A percentile compares a stretch with the other conserved stretches of the same genome.
These are phyloP conservation scores for Pseudomassariella vexata DNA, from an alignment of 2,329 filamentous ascomycete genomes.

Conservation along the genomic window DNA sequence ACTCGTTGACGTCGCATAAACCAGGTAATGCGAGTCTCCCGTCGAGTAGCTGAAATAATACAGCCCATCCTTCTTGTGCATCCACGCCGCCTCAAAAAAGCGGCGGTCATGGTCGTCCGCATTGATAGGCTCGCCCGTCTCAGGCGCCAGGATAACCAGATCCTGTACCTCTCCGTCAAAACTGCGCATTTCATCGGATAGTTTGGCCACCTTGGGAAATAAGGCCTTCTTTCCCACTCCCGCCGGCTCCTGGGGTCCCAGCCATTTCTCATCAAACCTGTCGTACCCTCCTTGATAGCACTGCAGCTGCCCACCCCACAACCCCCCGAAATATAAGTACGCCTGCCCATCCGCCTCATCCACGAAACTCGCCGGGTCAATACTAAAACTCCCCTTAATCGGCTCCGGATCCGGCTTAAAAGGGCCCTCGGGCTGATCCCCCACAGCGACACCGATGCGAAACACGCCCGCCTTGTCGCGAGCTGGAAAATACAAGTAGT, in stretches of 20 bases:
- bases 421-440: conserved; percentile 60
- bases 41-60: conserved; percentile 79
- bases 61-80: conserved; percentile 63
- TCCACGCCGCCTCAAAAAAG: conserved; percentile 78
- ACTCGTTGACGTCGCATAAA: conserved; percentile 58
- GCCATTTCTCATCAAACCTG: conserved; percentile 48
- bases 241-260: conserved; percentile 53
- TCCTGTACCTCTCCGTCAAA: conserved; percentile 53
- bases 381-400: conserved; percentile 67
- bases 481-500: conserved; percentile 74
- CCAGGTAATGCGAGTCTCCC: conserved; percentile 70
- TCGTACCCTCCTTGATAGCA: conserved; percentile 58
- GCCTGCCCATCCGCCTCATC: conserved; percentile 55
- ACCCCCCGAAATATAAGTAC: conserved; percentile 71
- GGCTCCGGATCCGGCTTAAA: conserved; percentile 60
- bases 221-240: conserved; percentile 53
- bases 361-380: conserved; percentile 72
- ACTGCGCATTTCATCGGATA: conserved; percentile 60
- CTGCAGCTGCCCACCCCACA: conserved; percentile 78
- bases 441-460: conserved; percentile 66
- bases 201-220: conserved; percentile 58
- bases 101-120: conserved; percentile 67
- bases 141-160: conserved; percentile 57
- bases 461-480: conserved; percentile 65
- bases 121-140: conserved; percentile 51